Evolutionary conservation across 2,329 filamentous ascomycete genomes (phyloP), one percentile per base, ranked within the genome.

Genomic region (Colletotrichum destructivum): DNA sequence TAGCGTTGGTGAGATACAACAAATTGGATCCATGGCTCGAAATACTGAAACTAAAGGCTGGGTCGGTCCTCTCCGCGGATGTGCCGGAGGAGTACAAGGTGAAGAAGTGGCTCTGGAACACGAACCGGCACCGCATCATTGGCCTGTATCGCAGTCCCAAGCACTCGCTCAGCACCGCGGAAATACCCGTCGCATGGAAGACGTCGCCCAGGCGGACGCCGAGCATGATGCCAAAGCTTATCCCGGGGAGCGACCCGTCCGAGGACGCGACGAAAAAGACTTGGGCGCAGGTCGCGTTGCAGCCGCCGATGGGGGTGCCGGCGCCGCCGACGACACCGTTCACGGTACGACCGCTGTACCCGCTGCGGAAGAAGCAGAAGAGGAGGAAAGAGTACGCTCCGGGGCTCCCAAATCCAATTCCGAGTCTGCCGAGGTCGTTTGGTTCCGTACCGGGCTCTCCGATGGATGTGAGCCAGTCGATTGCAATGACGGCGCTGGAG

Each of bases 401-500:
- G 7, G n/a, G 3, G 7, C 4, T 5, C 35, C 13, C 38, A 2
- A 5, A 18, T n/a, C 38, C n/a, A 12, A 5, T 11, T 4, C 6
- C 2, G 12, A 40, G 12, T 18, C 5, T 38, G 1, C 1, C 13
- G 1, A 8, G 6, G n/a, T 7, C 2, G 1, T 21, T 7, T 3
- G 13, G 2, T 8, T 4, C 38, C 21, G 35, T 9, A 1, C 12
- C 1, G 4, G 35, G 4, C 35, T 7, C 7, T 2, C 35, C 54
- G 38, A 42, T 15, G n/a, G 38, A 57, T 6, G 3, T 16, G 35
- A 40, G 12, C 4, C n/a, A 21, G 7, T 8, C n/a, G 8, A 40
- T 13, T 9, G 35, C 55, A 2, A 57, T 13, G 35, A 42, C 13
- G n/a, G 11, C 8, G 5, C 12, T 42, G 55, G n/a, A 57, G n/a